Conservation (phyloP, 768 basidiomycete genomes). For the Lactarius evosmus region DNA sequence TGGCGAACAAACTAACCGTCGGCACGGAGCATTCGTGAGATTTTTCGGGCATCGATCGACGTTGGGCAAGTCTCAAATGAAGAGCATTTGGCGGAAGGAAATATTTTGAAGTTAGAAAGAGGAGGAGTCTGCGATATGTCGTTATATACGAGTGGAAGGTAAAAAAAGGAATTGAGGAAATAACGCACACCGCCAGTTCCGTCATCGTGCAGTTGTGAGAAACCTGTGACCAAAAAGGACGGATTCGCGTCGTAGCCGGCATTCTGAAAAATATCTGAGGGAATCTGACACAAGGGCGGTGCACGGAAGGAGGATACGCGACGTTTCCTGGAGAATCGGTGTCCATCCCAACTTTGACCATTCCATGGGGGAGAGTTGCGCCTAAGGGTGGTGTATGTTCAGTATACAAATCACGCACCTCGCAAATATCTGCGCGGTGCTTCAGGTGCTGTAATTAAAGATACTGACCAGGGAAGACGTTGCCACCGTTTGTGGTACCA, state of each 20-base stretch:
- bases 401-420: neutral
- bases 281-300: constrained; percentile 15
- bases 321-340: constrained; percentile 63
- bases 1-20: constrained; percentile 40
- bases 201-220: constrained; percentile 61
- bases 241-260: constrained; percentile 41
- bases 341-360: constrained; percentile 67
- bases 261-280: constrained; percentile 30
- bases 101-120: constrained; percentile 61
- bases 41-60: constrained; percentile 44
- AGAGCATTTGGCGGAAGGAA: constrained; percentile 49
- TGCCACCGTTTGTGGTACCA: constrained; percentile 61
- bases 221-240: constrained; percentile 45
- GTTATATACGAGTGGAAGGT: neutral
- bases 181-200: constrained; percentile 56
- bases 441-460: too few relatives aligned
- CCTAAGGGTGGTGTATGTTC: constrained; percentile 38
- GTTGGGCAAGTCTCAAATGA: constrained; percentile 54
- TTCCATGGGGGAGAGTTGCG: constrained; percentile 64
- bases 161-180: constrained; percentile 2
- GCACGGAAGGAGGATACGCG: constrained; percentile 34
- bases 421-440: neutral
- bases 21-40: constrained; percentile 44
- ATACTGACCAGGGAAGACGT: constrained; percentile 59
- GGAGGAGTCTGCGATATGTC: constrained; percentile 42